A percentile compares a stretch with the other conserved stretches of the same genome.
phyloP scores from a whole-genome alignment of 176 grass and related monocot species.

The Carex kokanica region DNA sequence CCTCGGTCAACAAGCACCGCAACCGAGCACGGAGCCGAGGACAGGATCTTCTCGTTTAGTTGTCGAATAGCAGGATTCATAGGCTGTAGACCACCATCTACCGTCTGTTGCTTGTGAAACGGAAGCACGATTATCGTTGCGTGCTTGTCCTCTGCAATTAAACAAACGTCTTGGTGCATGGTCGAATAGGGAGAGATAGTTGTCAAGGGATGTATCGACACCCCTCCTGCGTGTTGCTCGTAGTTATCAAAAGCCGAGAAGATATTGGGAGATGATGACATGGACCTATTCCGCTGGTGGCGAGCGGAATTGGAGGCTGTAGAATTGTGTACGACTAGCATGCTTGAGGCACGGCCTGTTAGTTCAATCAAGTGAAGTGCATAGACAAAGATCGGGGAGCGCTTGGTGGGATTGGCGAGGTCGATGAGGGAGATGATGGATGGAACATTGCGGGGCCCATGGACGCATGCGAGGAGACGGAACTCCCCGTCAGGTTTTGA shows the following conservation, averaged over 20 bases:
- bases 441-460: constrained; percentile 30
- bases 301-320: neutral
- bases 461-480: constrained; percentile 26
- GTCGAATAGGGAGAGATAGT: constrained; percentile 58
- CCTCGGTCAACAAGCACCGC: constrained; percentile 75
- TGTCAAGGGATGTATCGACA: constrained; percentile 44
- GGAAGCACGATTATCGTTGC: constrained; percentile 52
- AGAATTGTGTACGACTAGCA: constrained; percentile 21
- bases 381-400: constrained; percentile 40
- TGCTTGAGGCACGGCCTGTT: constrained; percentile 21
- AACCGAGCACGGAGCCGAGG: constrained; percentile 55
- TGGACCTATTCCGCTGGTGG: neutral
- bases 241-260: constrained; percentile 39
- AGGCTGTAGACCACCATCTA: constrained; percentile 51
- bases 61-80: constrained; percentile 40
- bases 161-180: constrained; percentile 61
- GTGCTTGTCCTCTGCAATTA: constrained; percentile 61
- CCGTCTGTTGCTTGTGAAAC: constrained; percentile 63
- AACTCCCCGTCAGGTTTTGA: constrained; percentile 24
- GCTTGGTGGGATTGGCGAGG: constrained; percentile 33
- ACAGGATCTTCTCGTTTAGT: constrained; percentile 55
- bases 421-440: constrained; percentile 35
- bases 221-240: constrained; percentile 29
- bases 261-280: constrained; percentile 15
- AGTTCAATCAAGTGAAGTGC: constrained; percentile 34